phyloP scores from a whole-genome alignment of 2,329 filamentous ascomycete genomes.

The Aspergillus uvarum region DNA sequence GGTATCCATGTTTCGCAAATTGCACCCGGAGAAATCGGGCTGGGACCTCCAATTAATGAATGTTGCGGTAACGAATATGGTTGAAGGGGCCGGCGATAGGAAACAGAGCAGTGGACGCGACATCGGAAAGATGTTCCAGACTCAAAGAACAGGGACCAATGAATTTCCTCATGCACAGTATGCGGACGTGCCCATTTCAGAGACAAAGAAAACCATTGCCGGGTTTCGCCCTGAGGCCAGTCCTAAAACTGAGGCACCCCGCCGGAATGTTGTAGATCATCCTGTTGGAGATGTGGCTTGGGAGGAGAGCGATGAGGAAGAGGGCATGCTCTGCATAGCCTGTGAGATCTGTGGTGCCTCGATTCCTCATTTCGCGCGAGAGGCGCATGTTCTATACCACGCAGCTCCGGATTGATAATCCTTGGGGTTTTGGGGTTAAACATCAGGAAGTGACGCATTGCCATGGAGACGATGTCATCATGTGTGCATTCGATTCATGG shows the following conservation, averaged over 20 bases:
- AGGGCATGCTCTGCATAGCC: slow-evolving; percentile 29
- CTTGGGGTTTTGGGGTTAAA: too few relatives aligned
- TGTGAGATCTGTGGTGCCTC: slow-evolving; percentile 47
- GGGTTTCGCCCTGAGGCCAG: not conserved
- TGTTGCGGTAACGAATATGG: slow-evolving; percentile 84
- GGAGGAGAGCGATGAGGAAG: slow-evolving; percentile 36
- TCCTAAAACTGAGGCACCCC: not conserved
- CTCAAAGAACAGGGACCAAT: slow-evolving; percentile 67
- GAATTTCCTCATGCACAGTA: slow-evolving; percentile 52
- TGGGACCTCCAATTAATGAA: slow-evolving; percentile 87
- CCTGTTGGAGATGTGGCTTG: slow-evolving; percentile 28
- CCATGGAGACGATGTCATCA: not conserved
- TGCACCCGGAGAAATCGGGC: slow-evolving; percentile 66
- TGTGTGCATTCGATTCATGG: not conserved
- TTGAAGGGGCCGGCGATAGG: slow-evolving; percentile 53
- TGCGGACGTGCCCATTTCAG: not conserved
- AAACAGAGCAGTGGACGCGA: slow-evolving; percentile 65
- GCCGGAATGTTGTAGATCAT: too few relatives aligned
- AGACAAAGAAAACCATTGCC: not conserved
- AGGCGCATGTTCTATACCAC: slow-evolving; percentile 53
- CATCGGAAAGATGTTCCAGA: slow-evolving; percentile 78
- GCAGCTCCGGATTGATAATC: slow-evolving; percentile 17
- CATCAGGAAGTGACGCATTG: not conserved
- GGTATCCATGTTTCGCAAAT: slow-evolving; percentile 69
- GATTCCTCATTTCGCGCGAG: slow-evolving; percentile 52